phyloP scores from a whole-genome alignment of 495 filamentous ascomycete genomes.

The Aeminium ludgeri region DNA sequence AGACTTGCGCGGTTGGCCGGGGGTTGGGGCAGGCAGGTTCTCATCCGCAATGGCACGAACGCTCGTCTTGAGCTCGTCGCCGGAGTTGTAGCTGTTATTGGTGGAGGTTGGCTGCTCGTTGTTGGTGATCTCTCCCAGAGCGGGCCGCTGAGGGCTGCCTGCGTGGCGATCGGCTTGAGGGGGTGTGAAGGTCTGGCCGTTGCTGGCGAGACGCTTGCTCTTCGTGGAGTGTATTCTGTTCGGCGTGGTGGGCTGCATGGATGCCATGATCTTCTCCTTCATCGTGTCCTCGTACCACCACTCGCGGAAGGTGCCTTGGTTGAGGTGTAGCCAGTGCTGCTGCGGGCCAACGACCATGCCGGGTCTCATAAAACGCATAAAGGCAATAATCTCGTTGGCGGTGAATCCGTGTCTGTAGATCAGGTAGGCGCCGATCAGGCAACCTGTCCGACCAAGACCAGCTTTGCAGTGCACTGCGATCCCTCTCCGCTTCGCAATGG shows the following conservation, averaged over 20 bases:
- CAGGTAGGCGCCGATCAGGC: conserved; percentile 90
- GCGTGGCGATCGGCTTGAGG: conserved; percentile 26
- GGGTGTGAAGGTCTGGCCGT: conserved; percentile 60
- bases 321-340: conserved; percentile 96
- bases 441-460: conserved; percentile 88
- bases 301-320: conserved; percentile 88
- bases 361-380: conserved; percentile 98
- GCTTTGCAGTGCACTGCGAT: conserved; percentile 99
- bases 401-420: conserved; percentile 98
- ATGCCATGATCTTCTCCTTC: conserved; percentile 37
- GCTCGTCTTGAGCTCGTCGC: conserved; percentile 39
- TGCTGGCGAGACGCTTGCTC: conserved; percentile 35
- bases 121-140: conserved; percentile 76
- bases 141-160: conserved; percentile 50
- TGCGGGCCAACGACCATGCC: conserved; percentile 99
- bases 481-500: conserved; percentile 69
- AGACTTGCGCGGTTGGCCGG: conserved; percentile 85
- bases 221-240: conserved; percentile 42
- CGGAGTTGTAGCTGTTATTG: conserved; percentile 20
- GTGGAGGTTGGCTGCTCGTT: conserved; percentile 35
- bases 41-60: conserved; percentile 29
- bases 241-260: conserved; percentile 59
- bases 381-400: conserved; percentile 94
- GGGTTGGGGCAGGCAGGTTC: conserved; percentile 84
- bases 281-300: conserved; percentile 94